These are phyloP conservation scores for Agrocybe chaxingu DNA, from an alignment of 768 basidiomycete species.

Conservation along the genomic window DNA sequence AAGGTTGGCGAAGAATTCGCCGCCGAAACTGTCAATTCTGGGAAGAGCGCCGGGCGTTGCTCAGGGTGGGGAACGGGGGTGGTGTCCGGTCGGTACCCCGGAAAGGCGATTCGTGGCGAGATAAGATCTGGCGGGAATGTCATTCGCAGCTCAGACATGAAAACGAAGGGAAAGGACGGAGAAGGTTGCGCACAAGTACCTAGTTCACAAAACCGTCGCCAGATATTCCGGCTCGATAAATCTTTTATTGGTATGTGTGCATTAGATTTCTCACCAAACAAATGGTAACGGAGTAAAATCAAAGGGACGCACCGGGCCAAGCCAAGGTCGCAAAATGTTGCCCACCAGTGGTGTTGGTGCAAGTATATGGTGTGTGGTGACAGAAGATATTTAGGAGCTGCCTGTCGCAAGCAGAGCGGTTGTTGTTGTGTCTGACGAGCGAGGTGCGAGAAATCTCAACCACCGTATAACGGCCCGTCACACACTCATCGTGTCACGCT, in stretches of 20 bases:
- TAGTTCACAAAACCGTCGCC: constrained; percentile 19
- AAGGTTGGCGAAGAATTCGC: constrained; percentile 1
- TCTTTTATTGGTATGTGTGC: constrained; percentile 28
- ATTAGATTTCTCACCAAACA: constrained; percentile 28
- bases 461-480: constrained; percentile 7
- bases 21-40: constrained; percentile 2
- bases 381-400: neutral
- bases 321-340: neutral
- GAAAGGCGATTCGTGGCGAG: constrained; percentile 1
- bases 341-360: neutral
- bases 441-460: constrained; percentile 15
- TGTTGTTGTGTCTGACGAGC: constrained; percentile 16
- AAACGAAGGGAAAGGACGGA: constrained; percentile 1
- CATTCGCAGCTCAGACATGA: neutral
- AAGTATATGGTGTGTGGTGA: neutral
- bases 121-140: constrained; percentile 6
- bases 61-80: constrained; percentile 6
- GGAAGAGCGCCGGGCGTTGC: neutral
- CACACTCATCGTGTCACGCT: constrained; percentile 14
- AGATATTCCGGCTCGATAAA: constrained; percentile 25
- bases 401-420: neutral
- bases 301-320: constrained; percentile 10
- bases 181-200: constrained; percentile 14
- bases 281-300: constrained; percentile 17
- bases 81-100: neutral